Percentiles rank a stretch among this genome's conserved stretches.
Evolutionary conservation across 208 protist species (phyloP).

Genomic region (Acanthamoeba castellanii): DNA sequence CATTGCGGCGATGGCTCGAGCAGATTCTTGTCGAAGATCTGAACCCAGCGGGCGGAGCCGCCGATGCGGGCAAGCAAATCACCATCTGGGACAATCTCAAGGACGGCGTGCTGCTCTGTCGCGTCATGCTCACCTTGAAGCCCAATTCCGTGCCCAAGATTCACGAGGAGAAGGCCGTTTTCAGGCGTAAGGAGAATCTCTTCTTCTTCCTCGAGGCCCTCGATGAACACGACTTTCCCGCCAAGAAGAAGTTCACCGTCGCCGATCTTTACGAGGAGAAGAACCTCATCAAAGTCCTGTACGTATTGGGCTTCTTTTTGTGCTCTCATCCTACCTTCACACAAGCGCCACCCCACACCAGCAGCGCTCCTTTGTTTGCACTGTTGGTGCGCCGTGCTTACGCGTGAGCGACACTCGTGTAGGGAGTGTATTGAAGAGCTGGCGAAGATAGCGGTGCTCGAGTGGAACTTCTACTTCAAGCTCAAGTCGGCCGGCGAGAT

Average conservation of each 20-base stretch:
- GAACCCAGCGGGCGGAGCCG: not conserved
- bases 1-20: conserved; percentile 42
- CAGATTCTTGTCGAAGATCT: conserved; percentile 8
- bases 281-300: conserved; percentile 54
- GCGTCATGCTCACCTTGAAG: conserved; percentile 54
- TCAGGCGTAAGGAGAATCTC: conserved; percentile 48
- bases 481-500: conserved; percentile 38
- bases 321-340: not conserved
- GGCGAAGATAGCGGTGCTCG: conserved; percentile 34
- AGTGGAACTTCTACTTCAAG: conserved; percentile 55
- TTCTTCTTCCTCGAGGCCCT: conserved; percentile 68
- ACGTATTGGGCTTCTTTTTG: not conserved
- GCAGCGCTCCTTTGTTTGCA: not conserved
- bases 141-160: conserved; percentile 59
- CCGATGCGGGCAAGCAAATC: not conserved
- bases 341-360: not conserved
- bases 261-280: conserved; percentile 13
- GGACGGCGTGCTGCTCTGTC: conserved; percentile 47
- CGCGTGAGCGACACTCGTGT: not conserved
- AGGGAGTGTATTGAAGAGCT: conserved; percentile 47
- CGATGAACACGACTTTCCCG: conserved; percentile 25
- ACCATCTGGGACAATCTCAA: conserved; percentile 23
- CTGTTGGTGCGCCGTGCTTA: not conserved
- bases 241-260: conserved; percentile 56
- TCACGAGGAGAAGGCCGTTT: conserved; percentile 28